These are phyloP conservation scores for Byssoonygena ceratinophila DNA, from an alignment of 2,329 filamentous ascomycete species.

Conservation along the genomic window DNA sequence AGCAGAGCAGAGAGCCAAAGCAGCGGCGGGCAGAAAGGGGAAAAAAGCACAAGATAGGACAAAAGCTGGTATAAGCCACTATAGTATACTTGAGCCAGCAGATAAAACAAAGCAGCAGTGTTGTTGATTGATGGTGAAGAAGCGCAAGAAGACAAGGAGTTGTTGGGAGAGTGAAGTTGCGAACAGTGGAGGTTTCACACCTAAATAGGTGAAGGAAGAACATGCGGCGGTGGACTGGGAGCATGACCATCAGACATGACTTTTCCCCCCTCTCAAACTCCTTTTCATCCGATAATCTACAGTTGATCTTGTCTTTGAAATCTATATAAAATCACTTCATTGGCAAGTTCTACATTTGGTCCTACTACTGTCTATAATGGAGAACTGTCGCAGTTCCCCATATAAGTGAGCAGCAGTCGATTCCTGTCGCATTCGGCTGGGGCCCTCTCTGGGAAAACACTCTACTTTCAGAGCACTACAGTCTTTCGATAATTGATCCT, in stretches of 20 bases:
- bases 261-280: not conserved
- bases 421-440: not conserved
- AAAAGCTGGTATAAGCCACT: not conserved
- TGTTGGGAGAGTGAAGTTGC: slow-evolving; percentile 9
- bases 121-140: slow-evolving; percentile 9
- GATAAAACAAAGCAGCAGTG: not conserved
- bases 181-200: slow-evolving; percentile 14
- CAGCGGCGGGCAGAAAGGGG: not conserved
- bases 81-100: not conserved
- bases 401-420: not conserved
- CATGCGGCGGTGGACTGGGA: slow-evolving; percentile 2
- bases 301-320: not conserved
- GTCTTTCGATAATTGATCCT: not conserved
- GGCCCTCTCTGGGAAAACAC: not conserved
- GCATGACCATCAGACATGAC: slow-evolving; percentile 8
- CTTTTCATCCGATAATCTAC: not conserved
- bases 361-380: not conserved
- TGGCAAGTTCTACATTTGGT: not conserved
- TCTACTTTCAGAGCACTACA: not conserved
- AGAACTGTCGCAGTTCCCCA: too few species aligned
- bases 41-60: not conserved
- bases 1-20: not conserved
- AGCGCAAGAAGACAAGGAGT: not conserved
- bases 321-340: too few species aligned
- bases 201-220: slow-evolving; percentile 4